Base-by-base conservation (phyloP, 257 asterid genomes). In the Mentha longifolia region DNA sequence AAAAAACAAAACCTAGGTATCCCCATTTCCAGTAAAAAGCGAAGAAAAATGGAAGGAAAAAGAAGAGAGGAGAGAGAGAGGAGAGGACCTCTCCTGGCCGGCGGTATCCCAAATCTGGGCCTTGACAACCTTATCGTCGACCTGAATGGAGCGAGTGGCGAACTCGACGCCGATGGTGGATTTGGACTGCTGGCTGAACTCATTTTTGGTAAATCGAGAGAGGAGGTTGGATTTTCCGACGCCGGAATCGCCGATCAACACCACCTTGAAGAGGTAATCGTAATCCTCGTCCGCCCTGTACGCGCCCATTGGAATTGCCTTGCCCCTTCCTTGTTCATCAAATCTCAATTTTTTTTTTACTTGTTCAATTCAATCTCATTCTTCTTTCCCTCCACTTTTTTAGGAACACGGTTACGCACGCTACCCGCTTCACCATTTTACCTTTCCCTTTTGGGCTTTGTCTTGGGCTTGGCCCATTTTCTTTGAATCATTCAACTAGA, bases 31-130 rank as follows among this genome's bases (percentile, higher is more conserved):
- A 7, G 2, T 6, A 19, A 54, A 54, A 19, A 54, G 0, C 6
- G 10, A 9, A 10, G 22, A 9, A 28, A 3, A 50, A n/a, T 1
- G 15, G 6, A 6, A 56, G 0, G 13, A 7, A 16, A 50, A n/a
- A 16, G 0, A 0, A 11, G 2, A 4, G 39, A 28, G 25, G 5
- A 15, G 16, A n/a, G 17, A 28, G 15, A n/a, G 17, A 28, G 15
- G 58, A 8, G 8, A 50, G 43, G 22, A 85, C 95, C 95, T 90
- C 72, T 90, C 97, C 68, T 90, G 97, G 39, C 97, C 97, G 17
- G 97, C 97, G 17, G 95, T 90, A 39, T 90, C 97, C 97, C 97
- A 90, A 76, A 90, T 90, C 84, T 90, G 97, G 39, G 97, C 97
- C 79, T 90, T 90, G 33, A 90, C 87, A 58, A 88, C 77, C 83